A percentile compares a stretch with the other conserved stretches of the same genome.
These are phyloP conservation scores for Oenanthe javanica DNA, from an alignment of 140 eudicot species.

Conservation along the genomic window DNA sequence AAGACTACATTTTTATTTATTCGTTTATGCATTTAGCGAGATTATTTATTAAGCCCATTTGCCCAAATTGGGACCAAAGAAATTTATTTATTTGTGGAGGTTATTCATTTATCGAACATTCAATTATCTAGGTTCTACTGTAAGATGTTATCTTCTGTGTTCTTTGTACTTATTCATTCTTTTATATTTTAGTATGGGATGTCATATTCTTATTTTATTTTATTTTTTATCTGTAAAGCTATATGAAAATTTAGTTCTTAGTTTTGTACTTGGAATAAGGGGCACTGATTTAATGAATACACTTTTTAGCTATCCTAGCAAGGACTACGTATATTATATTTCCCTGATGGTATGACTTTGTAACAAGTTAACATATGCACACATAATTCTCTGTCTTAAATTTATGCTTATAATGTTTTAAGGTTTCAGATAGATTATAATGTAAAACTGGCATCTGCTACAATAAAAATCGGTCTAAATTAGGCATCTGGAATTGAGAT, in stretches of 20 bases:
- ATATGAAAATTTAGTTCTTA: background rate
- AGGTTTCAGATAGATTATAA: background rate
- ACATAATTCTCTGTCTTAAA: background rate
- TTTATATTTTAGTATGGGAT: background rate
- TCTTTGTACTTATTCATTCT: background rate
- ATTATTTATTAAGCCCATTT: no score
- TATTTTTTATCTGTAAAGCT: background rate
- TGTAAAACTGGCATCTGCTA: background rate
- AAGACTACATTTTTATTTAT: no score
- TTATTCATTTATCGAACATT: no score
- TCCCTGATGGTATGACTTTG: background rate
- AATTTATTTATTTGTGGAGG: no score
- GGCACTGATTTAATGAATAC: background rate
- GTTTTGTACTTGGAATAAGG: background rate
- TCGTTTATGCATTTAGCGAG: no score
- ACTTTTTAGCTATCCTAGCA: background rate
- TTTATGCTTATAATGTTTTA: no score
- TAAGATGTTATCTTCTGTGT: background rate
- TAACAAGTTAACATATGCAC: background rate
- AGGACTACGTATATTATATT: background rate
- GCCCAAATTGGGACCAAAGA: no score
- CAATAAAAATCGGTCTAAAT: background rate
- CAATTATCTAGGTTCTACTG: no score
- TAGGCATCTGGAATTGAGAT: background rate
- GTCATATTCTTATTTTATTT: background rate